Evolutionary conservation across 78 protist genomes (phyloP).

Genomic region (Dictyostelium purpureum): DNA sequence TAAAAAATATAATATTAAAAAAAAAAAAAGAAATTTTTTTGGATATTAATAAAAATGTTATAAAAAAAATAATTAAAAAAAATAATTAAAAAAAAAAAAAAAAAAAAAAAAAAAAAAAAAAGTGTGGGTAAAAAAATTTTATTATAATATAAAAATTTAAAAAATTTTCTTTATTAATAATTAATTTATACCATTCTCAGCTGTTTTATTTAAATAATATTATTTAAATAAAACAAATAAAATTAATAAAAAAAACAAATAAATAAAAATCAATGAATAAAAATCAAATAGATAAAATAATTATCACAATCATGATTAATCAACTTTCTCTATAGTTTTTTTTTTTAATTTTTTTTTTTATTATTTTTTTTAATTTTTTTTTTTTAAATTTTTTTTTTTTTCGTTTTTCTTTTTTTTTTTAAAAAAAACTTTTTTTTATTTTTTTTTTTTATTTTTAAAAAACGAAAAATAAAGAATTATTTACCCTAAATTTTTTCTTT

Average conservation of each 20-base stretch:
- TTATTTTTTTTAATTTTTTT: too few species aligned
- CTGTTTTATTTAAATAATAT: neutral
- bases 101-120: conserved; percentile 2
- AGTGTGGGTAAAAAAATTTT: neutral
- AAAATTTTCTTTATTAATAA: neutral
- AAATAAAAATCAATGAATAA: too few species aligned
- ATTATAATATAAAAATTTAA: neutral
- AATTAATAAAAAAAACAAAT: too few species aligned
- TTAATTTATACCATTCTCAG: neutral
- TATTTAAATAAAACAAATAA: too few species aligned
- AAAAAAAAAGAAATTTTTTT: neutral
- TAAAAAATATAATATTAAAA: neutral
- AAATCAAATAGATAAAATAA: too few species aligned
- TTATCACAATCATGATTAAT: too few species aligned
- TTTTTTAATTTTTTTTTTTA: neutral
- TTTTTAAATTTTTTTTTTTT: too few species aligned
- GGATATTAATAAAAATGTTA: neutral
- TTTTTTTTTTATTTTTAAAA: neutral
- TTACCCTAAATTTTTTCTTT: neutral
- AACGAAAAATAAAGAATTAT: neutral
- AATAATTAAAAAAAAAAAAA: neutral
- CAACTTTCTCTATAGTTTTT: too few species aligned
- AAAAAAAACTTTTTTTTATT: neutral
- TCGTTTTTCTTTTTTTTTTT: too few species aligned
- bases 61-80: neutral